Evolutionary conservation across 495 filamentous ascomycete genomes (phyloP), one percentile per base, ranked within the genome.

Genomic region (Daldinia childiae): DNA sequence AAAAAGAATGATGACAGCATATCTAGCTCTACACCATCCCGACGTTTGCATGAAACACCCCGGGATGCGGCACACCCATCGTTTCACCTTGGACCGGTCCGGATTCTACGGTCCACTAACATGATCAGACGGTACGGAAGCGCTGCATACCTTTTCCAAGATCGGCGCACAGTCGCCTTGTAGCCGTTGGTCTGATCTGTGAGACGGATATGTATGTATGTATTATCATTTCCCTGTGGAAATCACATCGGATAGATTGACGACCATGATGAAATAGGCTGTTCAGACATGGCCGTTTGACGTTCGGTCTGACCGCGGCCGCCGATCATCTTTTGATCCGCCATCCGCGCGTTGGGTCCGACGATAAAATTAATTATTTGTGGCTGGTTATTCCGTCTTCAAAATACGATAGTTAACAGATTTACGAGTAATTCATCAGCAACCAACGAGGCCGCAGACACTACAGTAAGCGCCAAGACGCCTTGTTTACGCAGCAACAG

Each of bases 31-130:
- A 58, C 41, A 27, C 43, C 39, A 58, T 66, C 60, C 58, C 54
- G 36, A 43, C 41, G 38, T 59, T 54, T 58, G 66, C 62, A 69
- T 73, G 66, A 73, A 73, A 73, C 71, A 73, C 39, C 58, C 66
- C 62, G 61, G 65, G 62, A 73, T 69, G 71, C 71, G 62, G 71
- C 60, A 55, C 71, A 68, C 58, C 15, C 52, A 73, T 68, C 62
- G 71, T 73, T 73, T 73, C 71, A 73, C 64, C 65, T 58, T 69
- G 30, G 21, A 2, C 65, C 71, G 71, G 71, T 14, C 71, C 71
- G 71, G 71, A 62, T 66, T 64, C 36, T 73, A 63, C 65, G 61
- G 65, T 39, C 71, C 65, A 69, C 71, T 63, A 67, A 19, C 61
- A 61, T 51, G 8, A 73, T 73, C 66, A 69, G 71, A 73, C 62